Evolutionary conservation across 2,329 filamentous ascomycete genomes (phyloP), one percentile per base, ranked within the genome.

Genomic region (Aspergillus pseudonomiae): DNA sequence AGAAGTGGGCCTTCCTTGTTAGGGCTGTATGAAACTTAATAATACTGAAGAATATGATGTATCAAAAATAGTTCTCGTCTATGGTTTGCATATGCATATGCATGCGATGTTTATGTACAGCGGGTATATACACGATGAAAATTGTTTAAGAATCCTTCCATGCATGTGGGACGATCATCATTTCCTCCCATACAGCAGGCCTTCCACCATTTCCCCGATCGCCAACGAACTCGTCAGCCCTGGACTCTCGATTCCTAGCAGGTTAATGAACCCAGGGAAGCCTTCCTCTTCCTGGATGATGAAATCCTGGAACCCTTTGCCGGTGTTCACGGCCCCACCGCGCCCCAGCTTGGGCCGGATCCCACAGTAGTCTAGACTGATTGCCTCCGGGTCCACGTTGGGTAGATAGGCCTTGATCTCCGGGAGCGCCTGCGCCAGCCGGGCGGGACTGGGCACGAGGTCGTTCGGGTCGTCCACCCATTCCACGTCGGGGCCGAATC

Each of bases 401-500:
- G 95, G 95, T 4, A 99, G 81, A 74, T 96, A 99, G 9, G 84
- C 83, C 69, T 85, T 82, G 63, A 99, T 97, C 72, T 92, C 92
- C 12, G 81, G 81, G 0, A 96, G 77, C 0, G 94, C 94, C 45
- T 86, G 82, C 1, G 80, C 76, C 61, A 97, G 80, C 14, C 91
- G 84, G 26, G 81, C 81, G 1, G 83, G 79, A 68, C 87, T 92
- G 19, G 91, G 89, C 1, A 83, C 81, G n/a, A 97, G 82, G 71
- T 97, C 88, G 10, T 80, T 78, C 0, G 93, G 88, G 1, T 83
- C 80, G 56, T 90, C 86, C 0, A 97, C 90, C 95, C 95, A 98
- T 77, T 98, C 93, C 16, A 97, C 91, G 74, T 99, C 95, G 0
- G 95, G 95, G 0, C 95, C 95, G 77, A 99, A 99, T 43, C 93